These are phyloP conservation scores for Funneliformis caledonium DNA, from an alignment of 371 early-diverging fungal genomes.

Conservation along the genomic window DNA sequence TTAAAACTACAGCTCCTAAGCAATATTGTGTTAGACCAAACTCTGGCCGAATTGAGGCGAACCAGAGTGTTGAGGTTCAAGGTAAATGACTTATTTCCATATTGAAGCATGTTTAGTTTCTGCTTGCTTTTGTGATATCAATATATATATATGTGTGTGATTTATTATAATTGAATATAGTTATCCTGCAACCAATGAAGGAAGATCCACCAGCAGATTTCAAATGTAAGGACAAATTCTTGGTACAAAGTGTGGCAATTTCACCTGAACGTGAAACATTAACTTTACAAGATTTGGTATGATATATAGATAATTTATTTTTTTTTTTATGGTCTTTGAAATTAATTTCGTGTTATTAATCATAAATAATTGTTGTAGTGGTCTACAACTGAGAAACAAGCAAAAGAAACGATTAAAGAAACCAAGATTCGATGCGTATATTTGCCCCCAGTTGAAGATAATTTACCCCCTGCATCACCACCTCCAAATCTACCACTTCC, in stretches of 20 bases:
- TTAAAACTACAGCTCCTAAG: conserved; percentile 98
- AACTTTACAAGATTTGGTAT: conserved; percentile 55
- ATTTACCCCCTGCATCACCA: conserved; percentile 7
- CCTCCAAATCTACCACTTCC: not conserved
- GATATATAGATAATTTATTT: not conserved
- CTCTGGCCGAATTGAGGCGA: conserved; percentile 84
- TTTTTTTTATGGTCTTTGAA: not conserved
- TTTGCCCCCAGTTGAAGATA: conserved; percentile 45
- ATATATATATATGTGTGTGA: too few species aligned
- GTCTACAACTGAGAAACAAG: conserved; percentile 57
- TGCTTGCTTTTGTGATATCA: not conserved
- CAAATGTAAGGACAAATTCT: conserved; percentile 94
- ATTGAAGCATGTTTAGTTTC: not conserved
- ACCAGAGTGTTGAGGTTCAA: conserved; percentile 75
- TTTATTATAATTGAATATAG: conserved; percentile 49
- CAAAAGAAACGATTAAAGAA: conserved; percentile 60
- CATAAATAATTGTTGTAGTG: conserved; percentile 55
- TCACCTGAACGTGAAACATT: conserved; percentile 55
- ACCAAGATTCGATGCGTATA: conserved; percentile 68
- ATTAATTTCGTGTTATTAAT: not conserved
- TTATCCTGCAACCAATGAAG: conserved; percentile 87
- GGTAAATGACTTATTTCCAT: conserved; percentile 49
- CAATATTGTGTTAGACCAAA: conserved; percentile 97
- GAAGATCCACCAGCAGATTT: conserved; percentile 80
- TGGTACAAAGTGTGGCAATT: conserved; percentile 85